phyloP scores from a whole-genome alignment of 169 alveolate species.

The Eimeria falciformis region DNA sequence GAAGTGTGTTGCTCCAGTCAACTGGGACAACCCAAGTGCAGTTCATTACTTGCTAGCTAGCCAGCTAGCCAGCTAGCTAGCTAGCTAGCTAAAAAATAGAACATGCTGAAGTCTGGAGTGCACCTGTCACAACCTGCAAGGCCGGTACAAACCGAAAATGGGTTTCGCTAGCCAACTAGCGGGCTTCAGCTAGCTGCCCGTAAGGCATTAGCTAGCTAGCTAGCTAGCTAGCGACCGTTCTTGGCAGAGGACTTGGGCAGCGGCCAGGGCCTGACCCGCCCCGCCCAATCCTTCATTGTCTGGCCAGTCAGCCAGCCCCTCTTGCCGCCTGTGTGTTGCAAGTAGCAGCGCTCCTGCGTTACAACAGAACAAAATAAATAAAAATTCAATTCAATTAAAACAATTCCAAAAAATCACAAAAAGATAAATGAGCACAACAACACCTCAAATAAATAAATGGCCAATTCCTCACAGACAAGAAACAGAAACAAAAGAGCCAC shows the following conservation, averaged over 20 bases:
- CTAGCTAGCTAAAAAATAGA: too few relatives aligned
- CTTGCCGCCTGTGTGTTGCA: slow-evolving; percentile 29
- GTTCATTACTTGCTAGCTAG: too few relatives aligned
- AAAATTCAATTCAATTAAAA: too few relatives aligned
- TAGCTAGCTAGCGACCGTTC: background rate
- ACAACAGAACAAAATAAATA: too few relatives aligned
- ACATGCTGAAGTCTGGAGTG: too few relatives aligned
- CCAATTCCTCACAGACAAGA: background rate
- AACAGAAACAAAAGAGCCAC: background rate
- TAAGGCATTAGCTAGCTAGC: background rate
- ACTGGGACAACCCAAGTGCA: too few relatives aligned
- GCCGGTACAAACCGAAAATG: too few relatives aligned
- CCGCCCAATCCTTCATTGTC: slow-evolving; percentile 1
- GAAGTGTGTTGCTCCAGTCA: too few relatives aligned
- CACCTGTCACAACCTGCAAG: too few relatives aligned
- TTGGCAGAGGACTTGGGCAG: background rate
- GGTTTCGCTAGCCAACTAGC: background rate
- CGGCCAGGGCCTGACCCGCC: slow-evolving; percentile 14
- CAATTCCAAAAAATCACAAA: too few relatives aligned
- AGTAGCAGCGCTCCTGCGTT: slow-evolving; percentile 18
- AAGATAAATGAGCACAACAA: background rate
- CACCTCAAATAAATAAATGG: background rate
- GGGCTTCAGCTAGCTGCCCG: too few relatives aligned
- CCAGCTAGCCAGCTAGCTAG: too few relatives aligned
- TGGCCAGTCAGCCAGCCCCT: slow-evolving; percentile 19